These are phyloP conservation scores for Colletotrichum limetticola DNA, from an alignment of 2,329 filamentous ascomycete genomes.

Conservation along the genomic window DNA sequence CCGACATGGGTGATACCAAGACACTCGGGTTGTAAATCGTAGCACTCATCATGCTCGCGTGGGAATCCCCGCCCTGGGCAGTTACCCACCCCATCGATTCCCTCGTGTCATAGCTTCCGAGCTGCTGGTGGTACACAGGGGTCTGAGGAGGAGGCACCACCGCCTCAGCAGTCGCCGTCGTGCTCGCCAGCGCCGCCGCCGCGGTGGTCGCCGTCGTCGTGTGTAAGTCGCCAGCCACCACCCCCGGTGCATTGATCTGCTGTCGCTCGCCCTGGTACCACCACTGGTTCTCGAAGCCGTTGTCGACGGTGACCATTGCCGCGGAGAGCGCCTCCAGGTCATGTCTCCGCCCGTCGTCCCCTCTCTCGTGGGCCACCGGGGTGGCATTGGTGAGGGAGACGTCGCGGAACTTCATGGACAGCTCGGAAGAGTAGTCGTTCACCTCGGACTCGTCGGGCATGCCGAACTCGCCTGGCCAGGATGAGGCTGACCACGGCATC, in stretches of 20 bases:
- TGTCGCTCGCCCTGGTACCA: conserved; percentile 60
- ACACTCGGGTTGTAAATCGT: conserved; percentile 23
- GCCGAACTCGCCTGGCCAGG: conserved; percentile 43
- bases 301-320: conserved; percentile 67
- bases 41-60: conserved; percentile 28
- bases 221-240: conserved; percentile 40
- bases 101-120: neutral
- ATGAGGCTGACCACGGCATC: conserved; percentile 57
- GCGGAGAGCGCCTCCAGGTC: conserved; percentile 62
- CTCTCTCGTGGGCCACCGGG: neutral
- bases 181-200: conserved; percentile 6
- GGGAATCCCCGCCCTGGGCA: conserved; percentile 23
- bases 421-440: conserved; percentile 26
- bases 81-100: conserved; percentile 43
- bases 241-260: conserved; percentile 32
- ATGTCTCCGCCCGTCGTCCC: conserved; percentile 22
- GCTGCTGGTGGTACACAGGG: neutral
- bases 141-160: neutral
- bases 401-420: conserved; percentile 33
- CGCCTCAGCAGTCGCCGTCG: conserved; percentile 5
- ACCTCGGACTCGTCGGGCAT: conserved; percentile 21
- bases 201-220: conserved; percentile 12
- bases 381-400: conserved; percentile 5
- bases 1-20: conserved; percentile 52
- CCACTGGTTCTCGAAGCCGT: conserved; percentile 68